Percentiles rank a stretch among this genome's conserved stretches.
Evolutionary conservation across 257 asterid species (phyloP).

Genomic region (Coffea eugenioides): DNA sequence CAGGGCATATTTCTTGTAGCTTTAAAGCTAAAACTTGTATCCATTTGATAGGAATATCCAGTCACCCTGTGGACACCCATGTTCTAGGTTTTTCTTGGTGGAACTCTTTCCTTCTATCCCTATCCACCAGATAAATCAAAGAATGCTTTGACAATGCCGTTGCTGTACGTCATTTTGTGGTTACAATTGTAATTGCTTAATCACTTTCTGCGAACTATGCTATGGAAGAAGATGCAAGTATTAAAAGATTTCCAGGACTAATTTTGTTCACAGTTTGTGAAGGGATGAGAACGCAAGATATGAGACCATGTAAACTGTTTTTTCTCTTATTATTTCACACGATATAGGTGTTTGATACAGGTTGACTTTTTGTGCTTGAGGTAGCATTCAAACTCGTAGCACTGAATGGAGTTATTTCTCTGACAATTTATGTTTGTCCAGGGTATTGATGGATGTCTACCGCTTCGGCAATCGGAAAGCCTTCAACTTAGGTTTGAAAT

Average conservation of each 20-base stretch:
- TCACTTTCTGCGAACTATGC: neutral
- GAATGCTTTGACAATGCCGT: neutral
- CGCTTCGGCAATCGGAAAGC: slow-evolving; percentile 76
- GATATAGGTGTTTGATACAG: neutral
- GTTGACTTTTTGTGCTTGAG: neutral
- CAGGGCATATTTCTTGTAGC: neutral
- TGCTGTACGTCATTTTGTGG: neutral
- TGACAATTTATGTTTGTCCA: slow-evolving; percentile 33
- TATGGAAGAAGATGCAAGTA: neutral
- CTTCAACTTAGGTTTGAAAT: slow-evolving; percentile 69
- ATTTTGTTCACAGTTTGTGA: neutral
- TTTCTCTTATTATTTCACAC: neutral
- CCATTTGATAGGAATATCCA: too few relatives aligned
- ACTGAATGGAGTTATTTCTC: neutral
- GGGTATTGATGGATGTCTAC: slow-evolving; percentile 90
- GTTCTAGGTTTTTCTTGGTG: neutral
- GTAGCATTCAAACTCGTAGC: neutral
- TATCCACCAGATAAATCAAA: neutral
- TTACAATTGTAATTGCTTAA: neutral
- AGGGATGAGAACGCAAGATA: neutral
- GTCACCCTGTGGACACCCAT: too few relatives aligned
- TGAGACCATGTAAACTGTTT: neutral
- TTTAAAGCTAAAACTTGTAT: neutral
- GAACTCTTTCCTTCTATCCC: neutral
- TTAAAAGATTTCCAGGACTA: too few relatives aligned